Evolutionary conservation across 2,329 filamentous ascomycete genomes (phyloP), one percentile per base, ranked within the genome.

Genomic region (Blastomyces parvus): DNA sequence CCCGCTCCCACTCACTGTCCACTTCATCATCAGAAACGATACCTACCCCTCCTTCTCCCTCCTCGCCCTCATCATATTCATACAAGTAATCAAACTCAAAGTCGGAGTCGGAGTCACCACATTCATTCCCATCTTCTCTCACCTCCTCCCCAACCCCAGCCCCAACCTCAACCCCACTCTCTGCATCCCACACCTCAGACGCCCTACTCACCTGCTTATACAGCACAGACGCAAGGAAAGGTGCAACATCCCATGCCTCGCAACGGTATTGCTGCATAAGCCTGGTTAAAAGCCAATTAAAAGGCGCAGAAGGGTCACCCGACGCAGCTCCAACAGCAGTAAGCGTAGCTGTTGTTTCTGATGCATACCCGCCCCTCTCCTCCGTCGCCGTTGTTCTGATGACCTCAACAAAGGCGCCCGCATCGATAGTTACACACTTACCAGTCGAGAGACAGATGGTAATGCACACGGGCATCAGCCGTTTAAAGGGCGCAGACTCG

Each of bases 321-420:
- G 30, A 33, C n/a, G n/a, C n/a, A n/a, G n/a, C n/a, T n/a, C n/a
- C n/a, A n/a, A n/a, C n/a, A n/a, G n/a, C n/a, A n/a, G n/a, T n/a
- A n/a, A n/a, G n/a, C n/a, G n/a, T n/a, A n/a, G n/a, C n/a, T 25
- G 46, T 13, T 27, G 46, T 27, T 19, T 4, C 5, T 19, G 50
- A 9, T 36, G 8, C 8, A 36, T 36, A 36, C 33, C 8, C 8
- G 8, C 33, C 33, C 7, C 8, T 5, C 33, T 36, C 14, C 25
- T 17, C 25, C 14, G 50, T 11, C 27, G 27, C n/a, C n/a, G n/a
- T n/a, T n/a, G n/a, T 30, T 19, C 14, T 19, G 4, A 27, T 55
- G 5, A 27, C 33, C 27, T 55, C 50, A 5, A 65, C 65, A 61
- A 71, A 73, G 11, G 69, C 66, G 8, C 67, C 71, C 0, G 70